A percentile compares a stretch with the other conserved stretches of the same genome.
phyloP scores from a whole-genome alignment of 73 alveolate genomes.

The Urostyla sp. region DNA sequence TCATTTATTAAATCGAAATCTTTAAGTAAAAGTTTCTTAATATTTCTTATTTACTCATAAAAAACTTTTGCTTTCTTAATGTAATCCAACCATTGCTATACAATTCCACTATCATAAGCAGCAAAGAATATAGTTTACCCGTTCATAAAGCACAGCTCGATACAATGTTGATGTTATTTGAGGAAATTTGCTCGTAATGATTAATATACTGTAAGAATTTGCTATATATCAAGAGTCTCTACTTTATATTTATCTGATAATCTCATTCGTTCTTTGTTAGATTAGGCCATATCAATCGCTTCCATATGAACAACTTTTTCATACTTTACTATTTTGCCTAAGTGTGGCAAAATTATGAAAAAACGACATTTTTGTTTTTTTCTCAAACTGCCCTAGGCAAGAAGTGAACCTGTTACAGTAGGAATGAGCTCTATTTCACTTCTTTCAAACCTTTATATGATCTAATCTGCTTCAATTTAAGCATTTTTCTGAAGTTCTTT shows the following conservation, averaged over 20 bases:
- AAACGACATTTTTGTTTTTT: constrained; percentile 2
- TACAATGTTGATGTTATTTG: not conserved
- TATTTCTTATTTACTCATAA: constrained; percentile 17
- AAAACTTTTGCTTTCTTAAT: constrained; percentile 11
- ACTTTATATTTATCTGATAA: not conserved
- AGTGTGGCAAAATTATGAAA: not conserved
- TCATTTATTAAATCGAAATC: no score
- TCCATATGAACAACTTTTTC: constrained; percentile 23
- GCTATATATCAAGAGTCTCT: not conserved
- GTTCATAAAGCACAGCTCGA: constrained; percentile 11
- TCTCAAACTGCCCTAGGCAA: constrained; percentile 17
- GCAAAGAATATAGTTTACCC: constrained; percentile 9
- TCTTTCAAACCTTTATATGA: not conserved
- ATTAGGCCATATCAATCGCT: not conserved
- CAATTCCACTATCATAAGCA: constrained; percentile 8
- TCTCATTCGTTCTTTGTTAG: not conserved
- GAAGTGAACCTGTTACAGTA: not conserved
- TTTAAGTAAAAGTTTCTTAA: no score
- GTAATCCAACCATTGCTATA: not conserved
- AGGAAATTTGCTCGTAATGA: not conserved
- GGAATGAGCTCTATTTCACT: constrained; percentile 1
- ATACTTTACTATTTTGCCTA: not conserved
- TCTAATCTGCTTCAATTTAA: not conserved
- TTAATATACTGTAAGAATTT: constrained; percentile 6
- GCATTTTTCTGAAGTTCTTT: not conserved